Base-by-base conservation (phyloP, 2,329 filamentous ascomycete genomes). In the Apiospora saccharicola region DNA sequence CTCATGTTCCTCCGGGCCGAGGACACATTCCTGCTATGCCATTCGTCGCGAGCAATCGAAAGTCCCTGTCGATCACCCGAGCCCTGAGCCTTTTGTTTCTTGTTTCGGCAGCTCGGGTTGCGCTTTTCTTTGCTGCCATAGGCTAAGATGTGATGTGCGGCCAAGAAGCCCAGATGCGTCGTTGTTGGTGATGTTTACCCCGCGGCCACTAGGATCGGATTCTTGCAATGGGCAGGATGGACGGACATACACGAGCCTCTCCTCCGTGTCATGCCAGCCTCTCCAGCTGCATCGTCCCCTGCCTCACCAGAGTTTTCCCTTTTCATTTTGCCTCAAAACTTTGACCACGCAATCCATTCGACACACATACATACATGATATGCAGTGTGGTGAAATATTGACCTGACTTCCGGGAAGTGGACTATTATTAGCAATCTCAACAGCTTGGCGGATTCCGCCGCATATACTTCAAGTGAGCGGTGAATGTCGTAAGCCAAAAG, bases 391-490 rank as follows among this genome's bases (percentile, higher is more conserved):
- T 3, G 14, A 57, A 34, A 4, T 26, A 16, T 30, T 26, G 49
- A 53, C 49, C 22, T 61, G 30, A 41, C 57, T 64, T 64, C 10
- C 34, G 57, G 19, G 57, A n/a, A 16, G 14, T 57, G 57, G 30
- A 34, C 57, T 64, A 64, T 64, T 64, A n/a, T 64, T 64, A 64
- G 57, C 57, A 64, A 64, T 22, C 57, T 64, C 57, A 64, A 34
- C 57, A 64, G 57, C 57, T 37, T 57, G 34, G 57, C 57, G 22
- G 19, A n/a, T 61, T 37, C 53, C 57, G 34, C 34, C 19, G 34
- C 57, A 24, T 51, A 26, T 51, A 26, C n/a, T 26, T 12, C 8
- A 24, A 4, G 13, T 51, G 57, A 64, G 57, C 57, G 57, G 57
- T 41, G 57, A 37, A 64, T 64, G 57, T 64, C 57, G 57, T 64